Base-by-base conservation (phyloP, 495 filamentous ascomycete genomes). In the Tuber brumale region DNA sequence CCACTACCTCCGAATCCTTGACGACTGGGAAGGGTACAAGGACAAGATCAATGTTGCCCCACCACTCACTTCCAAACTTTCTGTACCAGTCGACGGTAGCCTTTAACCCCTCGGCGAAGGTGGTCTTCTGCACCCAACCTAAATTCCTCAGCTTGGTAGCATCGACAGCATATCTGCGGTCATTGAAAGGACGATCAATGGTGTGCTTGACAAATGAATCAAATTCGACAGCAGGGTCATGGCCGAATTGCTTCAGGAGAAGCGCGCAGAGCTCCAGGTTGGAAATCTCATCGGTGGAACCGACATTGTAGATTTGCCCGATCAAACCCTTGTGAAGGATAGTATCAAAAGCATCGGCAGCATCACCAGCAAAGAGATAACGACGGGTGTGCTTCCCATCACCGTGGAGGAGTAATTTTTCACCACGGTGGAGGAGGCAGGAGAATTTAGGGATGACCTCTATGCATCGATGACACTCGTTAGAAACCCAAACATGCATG, bases 381-480 rank as follows among this genome's bases (percentile, higher is more conserved):
- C 90, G 87, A 10, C 91, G 87, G 3, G 88, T 90, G 23, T 90
- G 89, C 8, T 85, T 87, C 71, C 92, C 92, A 80, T 90, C 88
- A 46, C 92, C 92, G 81, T 94, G 92, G 37, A 94, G 84, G 43
- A 91, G 86, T 0, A 92, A 87, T 19, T 88, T 88, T 70, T 87
- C 84, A 21, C 82, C 76, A 2, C 89, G 86, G 73, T 87, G 84
- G n/a, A 93, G 85, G 18, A 92, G 85, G 79, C 86, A 89, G 70
- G 86, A 87, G 83, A 94, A 94, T 80, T 91, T 92, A 39, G 91
- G 91, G 57, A 93, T 93, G 75, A 93, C 90, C 84, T 93, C 90
- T 92, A 80, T 8, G 37, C 41, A 23, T 77, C 23, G 57, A 35
- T 35, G 27, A 19, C 12, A 35, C 27, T 31, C 57, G 44, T 84